Evolutionary conservation across 352 stramenopile species (phyloP).

Genomic region (Globisporangium mamillatum): DNA sequence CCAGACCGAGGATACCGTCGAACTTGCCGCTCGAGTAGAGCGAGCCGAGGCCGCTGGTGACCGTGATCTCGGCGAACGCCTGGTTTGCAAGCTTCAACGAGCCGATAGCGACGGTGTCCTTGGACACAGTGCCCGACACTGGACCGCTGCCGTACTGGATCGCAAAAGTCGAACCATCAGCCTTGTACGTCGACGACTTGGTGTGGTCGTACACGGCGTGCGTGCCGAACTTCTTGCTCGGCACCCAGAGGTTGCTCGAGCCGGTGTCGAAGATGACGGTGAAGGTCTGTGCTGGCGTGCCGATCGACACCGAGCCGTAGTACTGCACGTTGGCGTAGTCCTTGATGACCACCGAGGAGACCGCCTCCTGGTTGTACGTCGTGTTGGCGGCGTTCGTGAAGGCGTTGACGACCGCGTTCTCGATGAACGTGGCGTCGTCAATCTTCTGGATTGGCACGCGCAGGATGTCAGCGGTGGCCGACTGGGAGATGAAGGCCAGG

Average conservation of each 20-base stretch:
- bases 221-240: slow-evolving; percentile 68
- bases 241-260: slow-evolving; percentile 97
- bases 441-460: slow-evolving; percentile 69
- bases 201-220: slow-evolving; percentile 86
- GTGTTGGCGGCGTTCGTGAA: too few relatives aligned
- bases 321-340: slow-evolving; percentile 93
- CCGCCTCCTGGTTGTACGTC: slow-evolving; percentile 20
- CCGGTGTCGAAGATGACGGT: slow-evolving; percentile 97
- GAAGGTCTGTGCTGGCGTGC: slow-evolving; percentile 90
- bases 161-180: slow-evolving; percentile 91
- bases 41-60: slow-evolving; percentile 93
- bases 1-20: slow-evolving; percentile 97
- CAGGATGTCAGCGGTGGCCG: slow-evolving; percentile 32
- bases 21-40: slow-evolving; percentile 96
- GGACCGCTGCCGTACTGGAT: slow-evolving; percentile 95
- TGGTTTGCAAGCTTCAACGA: too few relatives aligned
- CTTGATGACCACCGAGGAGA: slow-evolving; percentile 64
- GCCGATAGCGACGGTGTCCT: slow-evolving; percentile 38
- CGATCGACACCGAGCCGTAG: too few relatives aligned
- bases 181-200: slow-evolving; percentile 83
- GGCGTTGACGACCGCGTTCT: slow-evolving; percentile 23
- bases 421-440: slow-evolving; percentile 45
- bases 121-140: slow-evolving; percentile 91
- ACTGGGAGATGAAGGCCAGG: background rate
- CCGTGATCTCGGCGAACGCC: slow-evolving; percentile 95